A percentile compares a stretch with the other conserved stretches of the same genome.
phyloP scores from a whole-genome alignment of 805 yeast species.

The Priceomyces fermenticarens region DNA sequence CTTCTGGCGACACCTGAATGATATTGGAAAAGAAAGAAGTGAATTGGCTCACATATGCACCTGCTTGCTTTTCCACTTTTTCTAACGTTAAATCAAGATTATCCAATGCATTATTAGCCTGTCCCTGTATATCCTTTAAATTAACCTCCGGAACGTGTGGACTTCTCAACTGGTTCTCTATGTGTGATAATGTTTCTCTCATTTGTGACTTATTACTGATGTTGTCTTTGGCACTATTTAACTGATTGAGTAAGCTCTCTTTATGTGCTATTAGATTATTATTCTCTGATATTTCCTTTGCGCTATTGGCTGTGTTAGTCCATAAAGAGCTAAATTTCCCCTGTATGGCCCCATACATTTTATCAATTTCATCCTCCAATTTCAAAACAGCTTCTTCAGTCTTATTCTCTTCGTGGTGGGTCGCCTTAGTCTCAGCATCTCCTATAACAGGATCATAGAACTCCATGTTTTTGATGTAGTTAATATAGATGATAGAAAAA shows the following conservation, averaged over 20 bases:
- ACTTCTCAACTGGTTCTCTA: constrained; percentile 27
- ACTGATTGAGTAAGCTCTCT: constrained; percentile 25
- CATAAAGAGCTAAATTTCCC: constrained; percentile 30
- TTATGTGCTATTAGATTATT: constrained; percentile 25
- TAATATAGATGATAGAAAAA: neutral
- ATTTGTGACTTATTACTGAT: constrained; percentile 19
- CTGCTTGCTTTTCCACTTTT: constrained; percentile 66
- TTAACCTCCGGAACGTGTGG: constrained; percentile 20
- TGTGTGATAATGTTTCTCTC: constrained; percentile 19
- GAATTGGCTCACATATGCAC: constrained; percentile 53
- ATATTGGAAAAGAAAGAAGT: constrained; percentile 51
- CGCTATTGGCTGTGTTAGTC: constrained; percentile 30
- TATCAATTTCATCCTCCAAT: constrained; percentile 53
- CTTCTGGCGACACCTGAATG: constrained; percentile 23
- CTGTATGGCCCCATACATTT: constrained; percentile 47
- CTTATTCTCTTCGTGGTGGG: constrained; percentile 16
- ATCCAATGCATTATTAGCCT: constrained; percentile 60
- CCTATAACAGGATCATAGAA: constrained; percentile 28
- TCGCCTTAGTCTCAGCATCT: constrained; percentile 10
- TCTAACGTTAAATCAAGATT: constrained; percentile 70
- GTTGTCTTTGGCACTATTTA: constrained; percentile 24
- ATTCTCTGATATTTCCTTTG: constrained; percentile 27
- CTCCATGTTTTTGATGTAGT: constrained; percentile 21
- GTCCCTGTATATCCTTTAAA: constrained; percentile 20
- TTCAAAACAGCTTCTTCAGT: constrained; percentile 53